Evolutionary conservation across 2,329 filamentous ascomycete genomes (phyloP).

Genomic region (Rachicladosporium sp.): DNA sequence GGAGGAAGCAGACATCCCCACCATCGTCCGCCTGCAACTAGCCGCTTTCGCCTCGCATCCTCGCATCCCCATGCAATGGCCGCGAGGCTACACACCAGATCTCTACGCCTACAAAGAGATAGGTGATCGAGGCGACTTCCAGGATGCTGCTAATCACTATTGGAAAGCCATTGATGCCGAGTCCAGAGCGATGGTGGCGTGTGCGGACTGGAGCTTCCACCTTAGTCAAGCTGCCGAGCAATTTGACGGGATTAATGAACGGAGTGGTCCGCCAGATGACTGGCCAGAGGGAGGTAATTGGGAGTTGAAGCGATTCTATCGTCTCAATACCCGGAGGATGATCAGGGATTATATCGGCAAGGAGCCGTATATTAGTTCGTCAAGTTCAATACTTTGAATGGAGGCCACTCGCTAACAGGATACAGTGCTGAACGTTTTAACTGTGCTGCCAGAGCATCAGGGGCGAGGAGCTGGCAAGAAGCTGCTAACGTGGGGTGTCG

Average conservation of each 20-base stretch:
- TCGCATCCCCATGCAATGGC: conserved; percentile 15
- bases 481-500: conserved; percentile 24
- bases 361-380: conserved; percentile 12
- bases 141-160: neutral
- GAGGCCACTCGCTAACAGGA: neutral
- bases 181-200: neutral
- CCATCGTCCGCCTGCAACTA: conserved; percentile 11
- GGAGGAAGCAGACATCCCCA: conserved; percentile 11
- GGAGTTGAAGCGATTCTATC: conserved; percentile 12
- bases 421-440: conserved; percentile 10
- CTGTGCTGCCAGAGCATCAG: conserved; percentile 11
- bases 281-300: conserved; percentile 12
- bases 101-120: conserved; percentile 13
- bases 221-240: conserved; percentile 4
- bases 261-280: conserved; percentile 9
- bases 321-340: conserved; percentile 9
- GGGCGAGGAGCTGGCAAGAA: conserved; percentile 23
- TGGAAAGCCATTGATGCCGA: conserved; percentile 3
- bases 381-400: neutral
- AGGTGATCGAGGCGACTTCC: conserved; percentile 4
- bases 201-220: conserved; percentile 2
- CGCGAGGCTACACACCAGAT: conserved; percentile 13
- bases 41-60: conserved; percentile 17
- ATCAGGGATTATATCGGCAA: conserved; percentile 7
- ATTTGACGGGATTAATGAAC: conserved; percentile 2